These are phyloP conservation scores for Apiospora sp. DNA, from an alignment of 2,329 filamentous ascomycete genomes.

Conservation along the genomic window DNA sequence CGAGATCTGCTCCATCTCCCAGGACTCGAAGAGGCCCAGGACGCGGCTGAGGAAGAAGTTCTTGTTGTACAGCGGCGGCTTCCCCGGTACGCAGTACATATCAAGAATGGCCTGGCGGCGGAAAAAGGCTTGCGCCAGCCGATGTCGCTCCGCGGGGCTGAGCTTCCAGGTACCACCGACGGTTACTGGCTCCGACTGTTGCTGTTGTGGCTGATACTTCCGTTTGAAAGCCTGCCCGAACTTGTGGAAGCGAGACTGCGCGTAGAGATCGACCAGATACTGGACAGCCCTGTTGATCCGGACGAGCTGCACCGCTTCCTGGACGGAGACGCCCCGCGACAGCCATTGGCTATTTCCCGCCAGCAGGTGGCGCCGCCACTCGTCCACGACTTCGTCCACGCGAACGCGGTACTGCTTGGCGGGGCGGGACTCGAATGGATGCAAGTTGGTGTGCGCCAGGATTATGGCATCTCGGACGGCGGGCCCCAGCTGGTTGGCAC, in stretches of 20 bases:
- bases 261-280: not conserved
- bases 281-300: not conserved
- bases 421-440: not conserved
- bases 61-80: not conserved
- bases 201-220: too few relatives aligned
- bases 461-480: not conserved
- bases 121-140: constrained; percentile 15
- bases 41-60: not conserved
- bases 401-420: not conserved
- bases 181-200: not conserved
- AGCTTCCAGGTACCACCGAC: not conserved
- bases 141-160: not conserved
- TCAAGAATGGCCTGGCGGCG: constrained; percentile 15
- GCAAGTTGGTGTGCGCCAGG: not conserved
- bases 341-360: not conserved
- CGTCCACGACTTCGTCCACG: not conserved
- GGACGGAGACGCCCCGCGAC: not conserved
- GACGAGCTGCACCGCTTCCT: not conserved
- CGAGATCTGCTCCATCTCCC: constrained; percentile 21
- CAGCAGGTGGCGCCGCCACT: not conserved
- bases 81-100: not conserved
- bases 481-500: not conserved
- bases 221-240: not conserved
- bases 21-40: constrained; percentile 11
- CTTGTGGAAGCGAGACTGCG: not conserved